Conservation (phyloP, 306 rosid species). For the Dalbergia oliveri region DNA sequence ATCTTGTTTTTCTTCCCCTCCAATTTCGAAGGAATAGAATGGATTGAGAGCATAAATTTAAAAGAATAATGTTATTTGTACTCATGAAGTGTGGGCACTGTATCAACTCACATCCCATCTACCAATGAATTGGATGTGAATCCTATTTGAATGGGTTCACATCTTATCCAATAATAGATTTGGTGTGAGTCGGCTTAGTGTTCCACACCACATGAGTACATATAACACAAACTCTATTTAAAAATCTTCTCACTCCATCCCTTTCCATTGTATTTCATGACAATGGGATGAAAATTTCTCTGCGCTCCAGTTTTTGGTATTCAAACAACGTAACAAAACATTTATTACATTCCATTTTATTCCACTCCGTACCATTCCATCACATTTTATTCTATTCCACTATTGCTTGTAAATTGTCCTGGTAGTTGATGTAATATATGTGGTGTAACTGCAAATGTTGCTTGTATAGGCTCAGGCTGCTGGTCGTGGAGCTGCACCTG, state of each 20-base stretch:
- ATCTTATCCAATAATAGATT: no score
- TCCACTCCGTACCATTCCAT: no score
- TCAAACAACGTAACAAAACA: background rate
- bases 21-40: background rate
- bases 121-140: no score
- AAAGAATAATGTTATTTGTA: no score
- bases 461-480: slow-evolving; percentile 89
- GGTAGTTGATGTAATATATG: background rate
- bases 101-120: no score
- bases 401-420: background rate
- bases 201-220: no score
- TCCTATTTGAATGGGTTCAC: no score
- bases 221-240: no score
- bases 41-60: background rate
- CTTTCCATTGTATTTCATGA: background rate
- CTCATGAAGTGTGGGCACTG: no score
- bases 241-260: background rate
- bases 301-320: background rate
- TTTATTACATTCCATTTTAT: background rate
- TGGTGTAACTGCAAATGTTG: slow-evolving; percentile 31
- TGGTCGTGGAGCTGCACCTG: slow-evolving; percentile 92
- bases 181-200: no score
- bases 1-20: background rate
- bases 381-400: background rate
- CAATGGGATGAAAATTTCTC: background rate